Base-by-base conservation (phyloP, 2,329 filamentous ascomycete species). In the Xylaria hypoxylon region DNA sequence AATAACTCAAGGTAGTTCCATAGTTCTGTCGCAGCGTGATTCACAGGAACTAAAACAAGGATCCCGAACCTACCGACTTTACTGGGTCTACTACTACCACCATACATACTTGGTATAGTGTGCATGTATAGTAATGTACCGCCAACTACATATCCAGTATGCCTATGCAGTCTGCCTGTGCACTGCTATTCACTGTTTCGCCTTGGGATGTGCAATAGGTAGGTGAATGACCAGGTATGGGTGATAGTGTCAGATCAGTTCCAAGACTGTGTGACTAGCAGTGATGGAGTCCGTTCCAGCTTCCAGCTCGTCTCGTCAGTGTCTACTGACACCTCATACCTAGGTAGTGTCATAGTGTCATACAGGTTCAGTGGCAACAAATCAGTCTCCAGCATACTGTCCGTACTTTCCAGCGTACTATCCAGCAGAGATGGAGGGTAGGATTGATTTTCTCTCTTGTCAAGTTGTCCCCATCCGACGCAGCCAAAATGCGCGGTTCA, bases 351-450 rank as follows among this genome's bases (percentile, higher is more conserved):
- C 50, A n/a, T n/a, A n/a, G n/a, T n/a, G n/a, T n/a, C n/a, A n/a
- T n/a, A n/a, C n/a, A n/a, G 26, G 35, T 15, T 52, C 42, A 31
- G 53, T 59, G 38, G 50, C 51, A 22, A 59, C 13, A 47, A 50
- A n/a, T 17, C 56, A 51, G 40, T 57, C 33, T 28, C 28, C n/a
- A n/a, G n/a, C n/a, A n/a, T n/a, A n/a, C n/a, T n/a, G n/a, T n/a
- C n/a, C n/a, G n/a, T n/a, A n/a, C n/a, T n/a, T n/a, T n/a, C n/a
- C n/a, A n/a, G n/a, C n/a, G n/a, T n/a, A n/a, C n/a, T n/a, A n/a
- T n/a, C 17, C 22, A 13, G 44, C 35, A 28, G 40, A 51, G 13
- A 58, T 59, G 62, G 40, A 62, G 58, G 62, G 65, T 65, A 28
- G 65, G 26, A 67, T 67, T 65, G 31, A 17, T 40, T 26, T 26